These are phyloP conservation scores for Scedosporium aurantiacum DNA, from an alignment of 2,329 filamentous ascomycete species.

Conservation along the genomic window DNA sequence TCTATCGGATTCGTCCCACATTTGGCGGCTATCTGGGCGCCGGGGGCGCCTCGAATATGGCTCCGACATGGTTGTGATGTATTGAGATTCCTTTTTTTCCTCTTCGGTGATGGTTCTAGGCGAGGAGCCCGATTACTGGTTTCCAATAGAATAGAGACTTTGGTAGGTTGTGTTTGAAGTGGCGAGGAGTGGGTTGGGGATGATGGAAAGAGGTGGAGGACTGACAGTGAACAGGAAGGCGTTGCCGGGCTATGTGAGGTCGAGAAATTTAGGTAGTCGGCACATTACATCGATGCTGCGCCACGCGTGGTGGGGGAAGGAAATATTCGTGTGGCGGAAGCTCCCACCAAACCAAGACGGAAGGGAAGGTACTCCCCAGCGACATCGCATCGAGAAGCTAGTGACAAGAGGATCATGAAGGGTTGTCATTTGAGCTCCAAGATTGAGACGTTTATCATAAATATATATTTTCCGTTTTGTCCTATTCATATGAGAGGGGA, in stretches of 20 bases:
- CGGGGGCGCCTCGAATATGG: slow-evolving; percentile 13
- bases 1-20: slow-evolving; percentile 47
- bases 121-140: background rate
- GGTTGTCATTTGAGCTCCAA: no score
- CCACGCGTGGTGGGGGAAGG: background rate
- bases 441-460: no score
- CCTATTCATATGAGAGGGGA: no score
- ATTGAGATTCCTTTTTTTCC: background rate
- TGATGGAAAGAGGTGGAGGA: background rate
- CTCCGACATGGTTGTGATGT: slow-evolving; percentile 1
- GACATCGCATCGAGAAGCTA: background rate
- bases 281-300: background rate
- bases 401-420: no score
- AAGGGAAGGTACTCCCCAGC: no score
- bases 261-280: background rate
- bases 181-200: background rate
- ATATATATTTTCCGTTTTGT: no score
- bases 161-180: background rate
- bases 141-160: background rate
- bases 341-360: background rate
- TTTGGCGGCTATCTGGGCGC: slow-evolving; percentile 42
- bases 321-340: background rate
- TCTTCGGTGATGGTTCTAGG: background rate
- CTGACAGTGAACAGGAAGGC: background rate
- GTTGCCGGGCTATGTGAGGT: background rate